Evolutionary conservation across 805 yeast genomes (phyloP).

Genomic region (Diddensiella transvaalensis): DNA sequence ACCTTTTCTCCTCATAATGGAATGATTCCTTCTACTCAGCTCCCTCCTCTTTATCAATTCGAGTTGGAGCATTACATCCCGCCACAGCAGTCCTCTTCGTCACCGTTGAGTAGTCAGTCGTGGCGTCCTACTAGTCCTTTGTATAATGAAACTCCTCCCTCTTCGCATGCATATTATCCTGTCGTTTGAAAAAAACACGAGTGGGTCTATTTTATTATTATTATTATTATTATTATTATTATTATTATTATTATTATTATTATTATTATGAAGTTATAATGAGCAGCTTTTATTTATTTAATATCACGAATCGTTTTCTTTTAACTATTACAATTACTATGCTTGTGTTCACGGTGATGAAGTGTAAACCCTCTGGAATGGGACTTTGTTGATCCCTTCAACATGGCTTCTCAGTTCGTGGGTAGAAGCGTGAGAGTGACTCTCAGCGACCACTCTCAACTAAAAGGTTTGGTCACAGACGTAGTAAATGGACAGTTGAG

Average conservation of each 20-base stretch:
- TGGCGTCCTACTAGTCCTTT: slow-evolving; percentile 1
- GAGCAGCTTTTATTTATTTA: too few relatives aligned
- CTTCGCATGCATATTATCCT: slow-evolving; percentile 12
- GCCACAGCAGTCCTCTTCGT: slow-evolving; percentile 4
- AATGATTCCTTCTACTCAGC: slow-evolving; percentile 11
- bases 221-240: too few relatives aligned
- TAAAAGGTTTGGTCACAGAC: slow-evolving; percentile 21
- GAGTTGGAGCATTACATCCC: slow-evolving; percentile 19
- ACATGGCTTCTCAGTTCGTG: slow-evolving; percentile 14
- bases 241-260: too few relatives aligned
- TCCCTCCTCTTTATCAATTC: slow-evolving; percentile 14
- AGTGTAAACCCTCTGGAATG: too few relatives aligned
- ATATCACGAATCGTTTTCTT: background rate
- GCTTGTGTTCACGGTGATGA: too few relatives aligned
- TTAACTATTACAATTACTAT: too few relatives aligned
- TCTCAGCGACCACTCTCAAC: slow-evolving; percentile 17
- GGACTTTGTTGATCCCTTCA: too few relatives aligned
- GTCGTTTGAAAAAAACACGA: background rate
- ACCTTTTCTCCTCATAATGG: slow-evolving; percentile 19
- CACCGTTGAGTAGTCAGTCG: slow-evolving; percentile 7
- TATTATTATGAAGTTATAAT: too few relatives aligned
- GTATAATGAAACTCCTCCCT: slow-evolving; percentile 5
- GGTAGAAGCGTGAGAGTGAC: slow-evolving; percentile 25
- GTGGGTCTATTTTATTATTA: too few relatives aligned
- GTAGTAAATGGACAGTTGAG: slow-evolving; percentile 22